phyloP scores from a whole-genome alignment of 2,329 filamentous ascomycete species.

The Fulvia fulva region DNA sequence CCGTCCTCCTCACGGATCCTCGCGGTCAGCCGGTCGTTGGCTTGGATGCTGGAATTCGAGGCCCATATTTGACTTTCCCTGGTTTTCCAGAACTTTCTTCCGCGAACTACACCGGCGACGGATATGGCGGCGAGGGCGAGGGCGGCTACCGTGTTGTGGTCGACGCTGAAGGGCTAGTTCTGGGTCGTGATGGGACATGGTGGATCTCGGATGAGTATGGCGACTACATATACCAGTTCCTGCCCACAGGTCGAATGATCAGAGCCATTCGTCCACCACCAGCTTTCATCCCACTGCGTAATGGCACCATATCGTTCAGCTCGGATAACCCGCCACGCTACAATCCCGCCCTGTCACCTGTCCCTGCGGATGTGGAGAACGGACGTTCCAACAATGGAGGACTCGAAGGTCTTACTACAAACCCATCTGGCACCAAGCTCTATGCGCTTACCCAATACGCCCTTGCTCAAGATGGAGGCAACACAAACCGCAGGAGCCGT shows the following conservation, averaged over 20 bases:
- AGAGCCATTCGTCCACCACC: conserved; percentile 61
- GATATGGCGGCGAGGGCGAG: conserved; percentile 59
- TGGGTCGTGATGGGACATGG: conserved; percentile 58
- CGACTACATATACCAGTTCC: conserved; percentile 48
- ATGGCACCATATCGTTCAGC: conserved; percentile 58
- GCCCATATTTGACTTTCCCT: conserved; percentile 48
- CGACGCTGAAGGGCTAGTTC: conserved; percentile 64
- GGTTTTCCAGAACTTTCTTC: conserved; percentile 53
- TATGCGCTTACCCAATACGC: conserved; percentile 66
- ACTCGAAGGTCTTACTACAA: conserved; percentile 66
- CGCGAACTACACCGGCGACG: conserved; percentile 62
- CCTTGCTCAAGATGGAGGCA: conserved; percentile 59
- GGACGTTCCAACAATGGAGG: conserved; percentile 71
- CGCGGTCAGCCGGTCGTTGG: conserved; percentile 60
- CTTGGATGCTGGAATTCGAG: conserved; percentile 57
- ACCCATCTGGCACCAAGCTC: conserved; percentile 58
- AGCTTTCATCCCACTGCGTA: conserved; percentile 61
- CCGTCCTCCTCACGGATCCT: conserved; percentile 61
- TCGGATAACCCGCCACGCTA: conserved; percentile 62
- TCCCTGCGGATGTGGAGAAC: conserved; percentile 55
- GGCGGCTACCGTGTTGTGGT: conserved; percentile 59
- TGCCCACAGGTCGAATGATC: conserved; percentile 54
- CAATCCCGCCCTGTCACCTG: conserved; percentile 45
- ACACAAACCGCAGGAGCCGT: conserved; percentile 51
- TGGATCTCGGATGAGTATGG: conserved; percentile 71